Conservation (phyloP, 2,329 filamentous ascomycete species). For the Blastomyces parvus region DNA sequence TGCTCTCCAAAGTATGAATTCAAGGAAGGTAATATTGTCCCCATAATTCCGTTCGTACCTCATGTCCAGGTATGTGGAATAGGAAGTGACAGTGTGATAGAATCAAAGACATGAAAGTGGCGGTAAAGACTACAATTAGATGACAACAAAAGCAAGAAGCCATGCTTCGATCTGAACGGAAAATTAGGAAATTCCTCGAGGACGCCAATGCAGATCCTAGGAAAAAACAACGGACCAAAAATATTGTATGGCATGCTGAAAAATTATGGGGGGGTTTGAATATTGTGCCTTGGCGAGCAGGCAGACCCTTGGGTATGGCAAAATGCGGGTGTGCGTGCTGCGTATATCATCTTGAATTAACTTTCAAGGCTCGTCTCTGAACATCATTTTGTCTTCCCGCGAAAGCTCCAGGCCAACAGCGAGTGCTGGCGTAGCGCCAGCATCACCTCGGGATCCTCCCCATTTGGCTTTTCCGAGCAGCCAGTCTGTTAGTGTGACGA, state of each 20-base stretch:
- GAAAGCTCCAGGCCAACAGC: slow-evolving; percentile 2
- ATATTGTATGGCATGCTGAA: background rate
- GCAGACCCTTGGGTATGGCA: background rate
- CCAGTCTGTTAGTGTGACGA: slow-evolving; percentile 93
- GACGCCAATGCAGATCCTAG: background rate
- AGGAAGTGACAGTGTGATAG: background rate
- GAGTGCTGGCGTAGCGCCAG: slow-evolving; percentile 9
- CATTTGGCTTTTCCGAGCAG: slow-evolving; percentile 67
- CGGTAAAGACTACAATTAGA: background rate
- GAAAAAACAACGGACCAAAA: background rate
- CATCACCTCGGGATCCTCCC: slow-evolving; percentile 22
- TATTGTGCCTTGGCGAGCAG: background rate
- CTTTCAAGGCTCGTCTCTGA: background rate
- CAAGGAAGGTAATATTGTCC: background rate
- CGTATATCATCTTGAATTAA: background rate
- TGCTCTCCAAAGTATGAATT: background rate
- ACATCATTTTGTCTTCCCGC: slow-evolving; percentile 1
- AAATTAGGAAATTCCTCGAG: background rate
- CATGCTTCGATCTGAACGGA: background rate
- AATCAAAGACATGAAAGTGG: background rate
- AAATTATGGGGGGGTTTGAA: background rate
- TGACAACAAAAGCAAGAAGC: background rate
- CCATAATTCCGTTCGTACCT: background rate
- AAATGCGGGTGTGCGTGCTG: background rate
- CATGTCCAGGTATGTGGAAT: background rate